These are phyloP conservation scores for Planoprotostelium fungivorum DNA, from an alignment of 78 protist species.

Conservation along the genomic window DNA sequence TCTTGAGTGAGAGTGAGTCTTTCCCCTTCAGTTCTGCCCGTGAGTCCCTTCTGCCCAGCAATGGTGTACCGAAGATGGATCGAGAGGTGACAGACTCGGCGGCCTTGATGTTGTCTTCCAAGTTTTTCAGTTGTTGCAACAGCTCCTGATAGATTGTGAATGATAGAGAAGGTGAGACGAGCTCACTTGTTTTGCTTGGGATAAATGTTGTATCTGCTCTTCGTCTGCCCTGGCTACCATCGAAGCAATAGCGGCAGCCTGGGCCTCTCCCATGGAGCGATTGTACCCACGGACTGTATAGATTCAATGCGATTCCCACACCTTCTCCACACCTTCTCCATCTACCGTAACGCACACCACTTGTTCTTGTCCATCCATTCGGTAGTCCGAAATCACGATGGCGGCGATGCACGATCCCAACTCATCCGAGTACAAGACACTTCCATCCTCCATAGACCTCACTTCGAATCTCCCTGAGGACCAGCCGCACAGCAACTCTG, in stretches of 20 bases:
- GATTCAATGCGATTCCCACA: neutral
- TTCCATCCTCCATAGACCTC: constrained; percentile 24
- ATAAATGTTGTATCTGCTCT: neutral
- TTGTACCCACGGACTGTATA: constrained; percentile 28
- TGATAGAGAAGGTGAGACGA: neutral
- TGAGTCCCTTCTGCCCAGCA: too few species aligned
- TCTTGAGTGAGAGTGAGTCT: too few species aligned
- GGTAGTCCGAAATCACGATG: constrained; percentile 40
- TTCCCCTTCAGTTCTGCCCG: too few species aligned
- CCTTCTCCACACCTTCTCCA: constrained; percentile 33
- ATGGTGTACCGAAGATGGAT: too few species aligned
- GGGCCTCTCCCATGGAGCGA: neutral
- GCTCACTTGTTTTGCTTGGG: neutral
- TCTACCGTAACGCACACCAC: constrained; percentile 13
- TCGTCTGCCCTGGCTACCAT: neutral
- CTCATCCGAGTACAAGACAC: constrained; percentile 27
- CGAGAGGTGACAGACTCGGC: too few species aligned
- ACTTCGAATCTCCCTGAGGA: constrained; percentile 36
- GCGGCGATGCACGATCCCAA: constrained; percentile 14
- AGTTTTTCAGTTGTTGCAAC: constrained; percentile 6
- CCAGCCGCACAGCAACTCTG: constrained; percentile 52
- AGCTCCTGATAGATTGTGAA: neutral
- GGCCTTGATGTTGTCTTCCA: too few species aligned
- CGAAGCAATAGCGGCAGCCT: neutral
- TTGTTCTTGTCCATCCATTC: constrained; percentile 17